These are phyloP conservation scores for Xylariaceae sp. DNA, from an alignment of 2,329 filamentous ascomycete genomes.

Conservation along the genomic window DNA sequence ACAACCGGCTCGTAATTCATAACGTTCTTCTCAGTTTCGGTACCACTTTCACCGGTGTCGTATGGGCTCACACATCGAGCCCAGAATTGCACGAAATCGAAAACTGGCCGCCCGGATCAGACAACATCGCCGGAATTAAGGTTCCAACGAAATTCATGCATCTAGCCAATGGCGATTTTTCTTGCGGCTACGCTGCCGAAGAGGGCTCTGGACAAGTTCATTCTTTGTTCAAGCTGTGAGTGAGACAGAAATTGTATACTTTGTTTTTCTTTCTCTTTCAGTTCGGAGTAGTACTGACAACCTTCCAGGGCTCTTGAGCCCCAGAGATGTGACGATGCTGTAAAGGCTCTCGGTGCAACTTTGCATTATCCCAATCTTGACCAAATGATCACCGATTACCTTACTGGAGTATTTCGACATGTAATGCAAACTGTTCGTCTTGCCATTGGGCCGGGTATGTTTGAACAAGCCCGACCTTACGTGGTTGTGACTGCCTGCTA, in stretches of 20 bases:
- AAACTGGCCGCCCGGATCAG: slow-evolving; percentile 43
- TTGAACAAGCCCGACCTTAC: slow-evolving; percentile 39
- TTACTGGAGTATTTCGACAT: slow-evolving; percentile 47
- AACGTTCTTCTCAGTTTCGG: slow-evolving; percentile 38
- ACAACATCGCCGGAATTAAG: slow-evolving; percentile 35
- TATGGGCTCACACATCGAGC: slow-evolving; percentile 46
- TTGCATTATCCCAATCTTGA: slow-evolving; percentile 35
- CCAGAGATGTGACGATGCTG: background rate
- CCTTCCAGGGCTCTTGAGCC: slow-evolving; percentile 11
- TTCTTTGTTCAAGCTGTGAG: slow-evolving; percentile 14
- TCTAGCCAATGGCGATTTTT: slow-evolving; percentile 34
- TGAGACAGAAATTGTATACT: background rate
- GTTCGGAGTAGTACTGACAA: background rate
- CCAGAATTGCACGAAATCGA: slow-evolving; percentile 43
- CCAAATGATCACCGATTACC: slow-evolving; percentile 46
- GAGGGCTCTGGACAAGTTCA: slow-evolving; percentile 24
- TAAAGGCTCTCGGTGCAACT: slow-evolving; percentile 1
- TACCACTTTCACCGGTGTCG: slow-evolving; percentile 55
- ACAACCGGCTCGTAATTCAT: background rate
- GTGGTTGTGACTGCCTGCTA: slow-evolving; percentile 58
- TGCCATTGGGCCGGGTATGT: background rate
- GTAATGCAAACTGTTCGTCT: slow-evolving; percentile 31
- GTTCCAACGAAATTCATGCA: slow-evolving; percentile 50
- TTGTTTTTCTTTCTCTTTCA: background rate
- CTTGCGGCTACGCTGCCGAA: slow-evolving; percentile 50